Base-by-base conservation (phyloP, 2,329 filamentous ascomycete genomes). In the Dichotomopilus funicola region DNA sequence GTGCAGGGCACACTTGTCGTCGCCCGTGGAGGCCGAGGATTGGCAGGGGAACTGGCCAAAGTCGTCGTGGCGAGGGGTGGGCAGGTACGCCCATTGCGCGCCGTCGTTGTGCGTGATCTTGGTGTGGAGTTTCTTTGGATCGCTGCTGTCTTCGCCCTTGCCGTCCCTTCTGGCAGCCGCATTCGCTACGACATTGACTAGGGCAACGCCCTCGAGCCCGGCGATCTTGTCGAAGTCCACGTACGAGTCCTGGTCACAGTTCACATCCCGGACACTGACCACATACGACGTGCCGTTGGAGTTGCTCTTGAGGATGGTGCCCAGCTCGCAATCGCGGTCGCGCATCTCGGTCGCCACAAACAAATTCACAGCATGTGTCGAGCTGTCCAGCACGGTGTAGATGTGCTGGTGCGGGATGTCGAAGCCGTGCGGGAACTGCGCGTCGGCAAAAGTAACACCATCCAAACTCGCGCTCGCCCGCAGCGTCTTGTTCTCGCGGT, bases 31-130 rank as follows among this genome's bases (percentile, higher is more conserved):
- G 19, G 19, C 3, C 3, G 19, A 27, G 19, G 78, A 78, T 49
- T 75, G 78, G 74, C 94, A 97, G 10, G 75, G 71, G 66, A 87
- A 95, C 63, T 92, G 88, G 62, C 82, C 84, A 9, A 64, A 54
- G 2, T 60, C 59, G 35, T 94, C 83, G 63, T 92, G 85, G 62
- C 83, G 66, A 0, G 91, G 92, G n/a, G 90, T 85, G 9, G 82
- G 72, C 8, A 99, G 73, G 60, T 85, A 83, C 34, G 78, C 78
- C 94, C 94, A 99, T 67, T 91, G 83, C 0, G 88, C 88, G 37
- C 92, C 94, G 67, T 99, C 94, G 65, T 96, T 97, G 73, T 99
- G 94, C 0, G 91, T 96, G 66, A 99, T 96, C 76, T 88, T 85
- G 40, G 89, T 94, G 70, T 90, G 89, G 49, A 96, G 78, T 67